Conservation (phyloP, 345 rosid species). For the Streptanthus diversifolius region DNA sequence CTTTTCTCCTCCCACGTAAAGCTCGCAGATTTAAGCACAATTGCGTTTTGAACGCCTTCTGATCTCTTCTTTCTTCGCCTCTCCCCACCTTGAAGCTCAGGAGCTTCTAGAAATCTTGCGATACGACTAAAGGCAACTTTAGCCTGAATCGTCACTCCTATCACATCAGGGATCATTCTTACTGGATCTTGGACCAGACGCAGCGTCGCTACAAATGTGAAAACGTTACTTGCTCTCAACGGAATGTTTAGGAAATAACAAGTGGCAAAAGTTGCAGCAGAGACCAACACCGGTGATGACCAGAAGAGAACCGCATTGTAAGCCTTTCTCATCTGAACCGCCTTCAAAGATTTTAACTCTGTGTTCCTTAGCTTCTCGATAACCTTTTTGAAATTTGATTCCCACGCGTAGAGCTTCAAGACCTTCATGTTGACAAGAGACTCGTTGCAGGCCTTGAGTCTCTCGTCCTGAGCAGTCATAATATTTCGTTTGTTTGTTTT, state of each 20-base stretch:
- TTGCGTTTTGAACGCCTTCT: constrained; percentile 29
- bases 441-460: constrained; percentile 78
- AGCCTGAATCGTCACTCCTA: constrained; percentile 83
- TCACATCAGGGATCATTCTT: constrained; percentile 75
- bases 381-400: constrained; percentile 72
- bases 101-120: constrained; percentile 74
- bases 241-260: constrained; percentile 77
- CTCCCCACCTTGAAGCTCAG: constrained; percentile 65
- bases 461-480: constrained; percentile 76
- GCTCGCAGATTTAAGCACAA: constrained; percentile 52
- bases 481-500: neutral
- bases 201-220: constrained; percentile 87
- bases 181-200: constrained; percentile 91
- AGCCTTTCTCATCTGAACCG: constrained; percentile 68
- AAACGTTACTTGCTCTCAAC: constrained; percentile 76
- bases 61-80: constrained; percentile 36
- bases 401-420: constrained; percentile 92
- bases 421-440: constrained; percentile 92
- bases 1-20: constrained; percentile 79
- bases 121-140: constrained; percentile 82
- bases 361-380: constrained; percentile 64
- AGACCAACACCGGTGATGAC: constrained; percentile 90
- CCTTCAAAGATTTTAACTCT: constrained; percentile 68
- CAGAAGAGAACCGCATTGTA: constrained; percentile 73
- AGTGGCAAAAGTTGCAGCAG: constrained; percentile 82